Base-by-base conservation (phyloP, 75 land plant genomes). In the Chamaecyparis obtusa region DNA sequence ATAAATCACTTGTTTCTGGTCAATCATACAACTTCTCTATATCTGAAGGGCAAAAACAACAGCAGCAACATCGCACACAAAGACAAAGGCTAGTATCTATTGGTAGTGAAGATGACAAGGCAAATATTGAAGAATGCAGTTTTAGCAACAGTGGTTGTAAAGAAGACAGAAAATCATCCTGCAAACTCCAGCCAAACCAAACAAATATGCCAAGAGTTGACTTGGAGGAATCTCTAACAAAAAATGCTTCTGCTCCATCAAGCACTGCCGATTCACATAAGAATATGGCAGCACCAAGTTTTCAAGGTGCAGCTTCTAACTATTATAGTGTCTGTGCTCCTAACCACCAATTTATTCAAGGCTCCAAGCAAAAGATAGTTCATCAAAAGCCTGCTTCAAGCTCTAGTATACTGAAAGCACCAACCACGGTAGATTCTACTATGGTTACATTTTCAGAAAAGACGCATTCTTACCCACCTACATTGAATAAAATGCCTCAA, bases 41-140 rank as follows among this genome's bases (percentile, higher is more conserved):
- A 8, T 49, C 37, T 32, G 88, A 87, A 69, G 54, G 49, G 35
- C 86, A 88, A 36, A 64, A 54, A 19, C 89, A 88, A 88, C 89
- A 89, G 32, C 88, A 89, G 79, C 90, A 90, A 41, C 57, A 88
- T 49, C 77, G 44, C 41, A 88, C 87, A 21, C 84, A 64, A 49
- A 72, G 16, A 83, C 87, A 89, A 84, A 78, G 90, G n/a, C 39
- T 46, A 16, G 75, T 78, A 30, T 35, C 69, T 3, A 46, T 21
- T 15, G 88, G 78, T 35, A 44, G 41, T 35, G 90, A 87, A 84
- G 90, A 87, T 57, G 32, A 51, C 44, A 84, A 84, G 19, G 43
- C 17, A 48, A 82, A 43, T 1, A 48, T 41, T 9, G 88, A 87
- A 64, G 89, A 84, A 44, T 24, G 86, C 57, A 83, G 60, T 67